Evolutionary conservation across 345 rosid genomes (phyloP).

Genomic region (Erucastrum elatum): DNA sequence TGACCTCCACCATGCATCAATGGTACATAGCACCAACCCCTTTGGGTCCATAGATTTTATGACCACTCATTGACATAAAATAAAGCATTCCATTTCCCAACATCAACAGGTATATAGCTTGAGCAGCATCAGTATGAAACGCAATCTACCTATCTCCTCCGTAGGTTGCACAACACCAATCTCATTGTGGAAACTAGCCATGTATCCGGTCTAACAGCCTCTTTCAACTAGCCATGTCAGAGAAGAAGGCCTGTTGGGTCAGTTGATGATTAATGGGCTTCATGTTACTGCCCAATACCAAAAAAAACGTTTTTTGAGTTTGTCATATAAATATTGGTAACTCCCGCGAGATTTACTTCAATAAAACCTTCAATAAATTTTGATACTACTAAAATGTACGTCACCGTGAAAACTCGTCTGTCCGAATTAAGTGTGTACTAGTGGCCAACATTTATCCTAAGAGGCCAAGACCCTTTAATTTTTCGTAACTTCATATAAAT

Average conservation of each 20-base stretch:
- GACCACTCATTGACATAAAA: conserved; percentile 93
- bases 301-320: too few relatives aligned
- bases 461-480: too few relatives aligned
- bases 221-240: background rate
- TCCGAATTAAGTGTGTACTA: conserved; percentile 19
- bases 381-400: too few relatives aligned
- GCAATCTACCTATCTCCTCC: conserved; percentile 89
- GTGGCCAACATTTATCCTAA: conserved; percentile 1
- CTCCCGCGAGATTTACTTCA: too few relatives aligned
- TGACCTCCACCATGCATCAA: too few relatives aligned
- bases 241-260: too few relatives aligned
- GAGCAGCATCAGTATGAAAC: conserved; percentile 93
- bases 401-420: conserved; percentile 14
- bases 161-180: conserved; percentile 92
- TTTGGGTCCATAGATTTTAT: conserved; percentile 89
- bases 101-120: conserved; percentile 88
- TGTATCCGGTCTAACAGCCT: conserved; percentile 75
- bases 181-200: conserved; percentile 89
- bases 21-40: conserved; percentile 69
- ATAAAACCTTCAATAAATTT: too few relatives aligned
- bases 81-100: conserved; percentile 84
- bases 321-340: too few relatives aligned
- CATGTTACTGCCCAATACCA: too few relatives aligned
- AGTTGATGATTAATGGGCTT: too few relatives aligned
- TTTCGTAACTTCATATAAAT: background rate